Evolutionary conservation across 2,329 filamentous ascomycete species (phyloP).

Genomic region (Colletotrichum sp.): DNA sequence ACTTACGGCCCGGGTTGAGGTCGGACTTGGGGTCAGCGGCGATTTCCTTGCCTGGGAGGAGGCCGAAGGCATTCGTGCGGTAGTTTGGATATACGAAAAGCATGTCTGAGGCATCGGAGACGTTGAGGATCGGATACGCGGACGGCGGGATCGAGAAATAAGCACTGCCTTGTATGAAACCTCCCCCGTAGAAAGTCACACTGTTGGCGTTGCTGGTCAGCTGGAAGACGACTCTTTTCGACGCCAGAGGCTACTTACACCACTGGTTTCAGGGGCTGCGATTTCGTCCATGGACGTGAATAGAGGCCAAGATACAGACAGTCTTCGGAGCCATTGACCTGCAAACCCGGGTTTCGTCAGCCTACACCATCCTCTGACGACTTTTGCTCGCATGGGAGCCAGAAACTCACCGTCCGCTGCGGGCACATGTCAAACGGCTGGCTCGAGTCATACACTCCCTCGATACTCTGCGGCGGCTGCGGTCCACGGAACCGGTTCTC

Average conservation of each 20-base stretch:
- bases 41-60: conserved; percentile 54
- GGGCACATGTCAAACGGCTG: conserved; percentile 63
- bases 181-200: conserved; percentile 48
- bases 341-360: neutral
- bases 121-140: conserved; percentile 63
- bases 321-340: conserved; percentile 61
- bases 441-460: conserved; percentile 57
- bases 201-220: neutral
- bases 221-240: neutral
- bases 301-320: conserved; percentile 67
- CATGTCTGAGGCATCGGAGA: conserved; percentile 54
- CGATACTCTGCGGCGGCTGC: conserved; percentile 56
- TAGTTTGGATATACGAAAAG: conserved; percentile 54
- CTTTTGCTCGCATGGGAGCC: neutral
- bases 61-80: conserved; percentile 61
- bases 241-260: conserved; percentile 31
- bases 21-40: conserved; percentile 47
- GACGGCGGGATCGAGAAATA: conserved; percentile 60
- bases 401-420: conserved; percentile 52
- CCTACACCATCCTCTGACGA: neutral
- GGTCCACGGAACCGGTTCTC: conserved; percentile 65
- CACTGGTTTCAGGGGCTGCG: conserved; percentile 56
- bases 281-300: conserved; percentile 57
- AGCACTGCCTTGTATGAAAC: conserved; percentile 63
- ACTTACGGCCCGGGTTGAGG: conserved; percentile 47